Conservation (phyloP, 1,284 basidiomycete genomes). For the Rhodotorula sp. region DNA sequence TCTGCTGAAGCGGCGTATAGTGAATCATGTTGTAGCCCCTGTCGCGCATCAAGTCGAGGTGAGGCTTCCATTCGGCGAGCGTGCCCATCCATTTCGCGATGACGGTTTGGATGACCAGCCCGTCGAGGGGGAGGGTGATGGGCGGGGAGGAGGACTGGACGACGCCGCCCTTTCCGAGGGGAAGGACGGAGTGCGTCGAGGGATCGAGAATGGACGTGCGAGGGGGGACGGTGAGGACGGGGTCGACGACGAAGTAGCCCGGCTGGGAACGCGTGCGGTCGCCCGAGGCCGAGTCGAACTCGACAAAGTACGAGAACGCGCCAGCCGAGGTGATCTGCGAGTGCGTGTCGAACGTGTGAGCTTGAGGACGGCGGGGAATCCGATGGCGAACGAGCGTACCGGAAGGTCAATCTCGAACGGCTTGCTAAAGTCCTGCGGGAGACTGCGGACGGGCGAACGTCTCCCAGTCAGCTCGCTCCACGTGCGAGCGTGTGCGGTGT, state of each 20-base stretch:
- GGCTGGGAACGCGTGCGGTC: constrained; percentile 71
- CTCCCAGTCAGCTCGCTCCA: background rate
- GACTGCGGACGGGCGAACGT: constrained; percentile 51
- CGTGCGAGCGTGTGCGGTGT: too few relatives aligned
- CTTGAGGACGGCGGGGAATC: background rate
- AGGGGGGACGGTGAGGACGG: constrained; percentile 69
- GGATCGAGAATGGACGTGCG: constrained; percentile 67
- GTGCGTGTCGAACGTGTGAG: background rate
- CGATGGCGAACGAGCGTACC: constrained; percentile 9
- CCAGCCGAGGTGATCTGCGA: constrained; percentile 78
- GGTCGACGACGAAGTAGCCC: constrained; percentile 94
- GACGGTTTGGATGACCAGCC: constrained; percentile 77
- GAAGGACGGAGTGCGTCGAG: constrained; percentile 43
- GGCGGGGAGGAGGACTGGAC: constrained; percentile 55
- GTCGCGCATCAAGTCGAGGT: constrained; percentile 75
- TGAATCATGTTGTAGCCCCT: constrained; percentile 87
- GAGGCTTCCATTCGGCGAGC: constrained; percentile 67
- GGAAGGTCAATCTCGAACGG: constrained; percentile 88
- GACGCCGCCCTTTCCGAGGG: constrained; percentile 49
- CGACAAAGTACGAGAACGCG: constrained; percentile 88
- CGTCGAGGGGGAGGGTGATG: constrained; percentile 74
- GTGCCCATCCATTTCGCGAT: constrained; percentile 97
- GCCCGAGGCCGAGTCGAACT: constrained; percentile 65
- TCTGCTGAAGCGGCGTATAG: constrained; percentile 86
- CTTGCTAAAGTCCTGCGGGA: constrained; percentile 77